A percentile compares a stretch with the other conserved stretches of the same genome.
These are phyloP conservation scores for Pestalotiopsis sp. DNA, from an alignment of 2,329 filamentous ascomycete species.

Conservation along the genomic window DNA sequence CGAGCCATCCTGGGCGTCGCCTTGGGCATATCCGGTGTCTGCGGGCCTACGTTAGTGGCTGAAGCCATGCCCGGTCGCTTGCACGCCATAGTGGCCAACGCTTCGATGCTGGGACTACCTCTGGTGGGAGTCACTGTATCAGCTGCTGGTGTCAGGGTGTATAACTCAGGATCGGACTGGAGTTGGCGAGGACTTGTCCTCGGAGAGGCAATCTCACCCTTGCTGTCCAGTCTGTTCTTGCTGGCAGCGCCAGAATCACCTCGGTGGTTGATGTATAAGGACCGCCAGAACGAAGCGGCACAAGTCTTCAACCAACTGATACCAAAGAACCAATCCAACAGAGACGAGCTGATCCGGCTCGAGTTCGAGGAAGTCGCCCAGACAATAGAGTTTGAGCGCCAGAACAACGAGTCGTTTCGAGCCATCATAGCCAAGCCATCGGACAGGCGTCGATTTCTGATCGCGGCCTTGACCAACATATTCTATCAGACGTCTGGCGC, in stretches of 20 bases:
- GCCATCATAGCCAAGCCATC: background rate
- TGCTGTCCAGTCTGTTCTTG: background rate
- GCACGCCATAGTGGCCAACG: background rate
- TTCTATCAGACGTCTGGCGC: constrained; percentile 9
- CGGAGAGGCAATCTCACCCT: background rate
- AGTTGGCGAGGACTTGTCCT: background rate
- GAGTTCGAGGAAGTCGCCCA: background rate
- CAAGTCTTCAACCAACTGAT: background rate
- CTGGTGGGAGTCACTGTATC: background rate
- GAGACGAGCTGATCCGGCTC: background rate
- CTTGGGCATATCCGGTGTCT: background rate
- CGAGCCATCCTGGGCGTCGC: background rate
- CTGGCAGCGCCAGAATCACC: background rate
- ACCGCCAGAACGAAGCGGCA: background rate
- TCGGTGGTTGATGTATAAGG: background rate
- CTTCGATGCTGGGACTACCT: background rate
- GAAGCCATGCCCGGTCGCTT: background rate
- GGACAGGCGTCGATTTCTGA: constrained; percentile 1
- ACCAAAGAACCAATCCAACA: background rate
- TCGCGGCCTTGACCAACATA: constrained; percentile 11
- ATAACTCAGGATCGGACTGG: background rate
- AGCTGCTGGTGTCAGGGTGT: background rate
- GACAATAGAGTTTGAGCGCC: background rate
- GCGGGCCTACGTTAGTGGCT: background rate
- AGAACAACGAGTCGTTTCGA: background rate